Conservation (phyloP, 129 eudicot genomes). For the Glebionis coronaria region DNA sequence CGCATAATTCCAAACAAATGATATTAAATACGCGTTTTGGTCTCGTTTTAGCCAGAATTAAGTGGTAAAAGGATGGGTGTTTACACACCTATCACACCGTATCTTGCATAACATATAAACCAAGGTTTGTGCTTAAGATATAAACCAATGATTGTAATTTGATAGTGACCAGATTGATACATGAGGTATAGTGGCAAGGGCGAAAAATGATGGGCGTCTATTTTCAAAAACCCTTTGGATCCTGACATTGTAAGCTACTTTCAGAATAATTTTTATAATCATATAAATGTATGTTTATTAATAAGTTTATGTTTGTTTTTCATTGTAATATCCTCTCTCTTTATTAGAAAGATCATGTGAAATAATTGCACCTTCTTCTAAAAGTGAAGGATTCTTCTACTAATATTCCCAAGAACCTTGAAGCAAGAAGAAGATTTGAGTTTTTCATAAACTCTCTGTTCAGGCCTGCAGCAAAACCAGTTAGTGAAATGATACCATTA, state of each 20-base stretch:
- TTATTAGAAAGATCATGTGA: conserved; percentile 95
- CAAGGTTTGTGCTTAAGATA: too few species aligned
- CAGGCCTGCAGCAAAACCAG: conserved; percentile 93
- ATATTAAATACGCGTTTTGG: too few species aligned
- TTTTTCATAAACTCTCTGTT: conserved; percentile 89
- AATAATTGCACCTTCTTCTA: conserved; percentile 82
- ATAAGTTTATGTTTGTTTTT: conserved; percentile 1
- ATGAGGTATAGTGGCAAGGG: too few species aligned
- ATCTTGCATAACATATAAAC: too few species aligned
- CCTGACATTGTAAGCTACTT: conserved; percentile 74
- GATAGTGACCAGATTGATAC: too few species aligned
- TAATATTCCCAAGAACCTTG: conserved; percentile 92
- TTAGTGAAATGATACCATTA: conserved; percentile 89
- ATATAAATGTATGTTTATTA: not conserved
- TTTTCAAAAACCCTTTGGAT: conserved; percentile 88
- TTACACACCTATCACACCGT: too few species aligned
- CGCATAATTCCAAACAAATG: too few species aligned
- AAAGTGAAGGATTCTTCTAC: conserved; percentile 86
- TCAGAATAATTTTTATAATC: not conserved
- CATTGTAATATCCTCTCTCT: too few species aligned
- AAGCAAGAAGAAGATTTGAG: conserved; percentile 94
- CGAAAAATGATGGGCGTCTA: conserved; percentile 85
- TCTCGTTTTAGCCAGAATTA: too few species aligned
- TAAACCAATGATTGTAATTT: too few species aligned
- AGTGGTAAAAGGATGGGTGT: too few species aligned